phyloP scores from a whole-genome alignment of 441 rosid genomes.

The Mallotus japonicus region DNA sequence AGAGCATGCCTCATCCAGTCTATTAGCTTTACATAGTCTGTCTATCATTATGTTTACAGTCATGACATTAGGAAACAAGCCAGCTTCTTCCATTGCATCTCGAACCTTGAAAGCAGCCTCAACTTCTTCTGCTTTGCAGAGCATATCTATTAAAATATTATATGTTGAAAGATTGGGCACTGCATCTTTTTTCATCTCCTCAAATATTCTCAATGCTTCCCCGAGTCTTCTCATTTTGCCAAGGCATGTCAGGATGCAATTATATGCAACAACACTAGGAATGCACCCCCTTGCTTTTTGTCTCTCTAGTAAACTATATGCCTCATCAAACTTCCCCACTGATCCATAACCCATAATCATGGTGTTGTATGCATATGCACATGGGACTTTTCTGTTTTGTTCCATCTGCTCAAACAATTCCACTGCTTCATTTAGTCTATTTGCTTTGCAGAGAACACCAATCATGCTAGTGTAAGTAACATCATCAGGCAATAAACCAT shows the following conservation, averaged over 20 bases:
- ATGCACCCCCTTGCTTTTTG: constrained; percentile 87
- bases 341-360: constrained; percentile 97
- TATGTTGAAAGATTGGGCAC: constrained; percentile 70
- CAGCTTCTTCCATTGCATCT: constrained; percentile 82
- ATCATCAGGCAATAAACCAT: constrained; percentile 72
- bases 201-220: constrained; percentile 70
- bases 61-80: constrained; percentile 76
- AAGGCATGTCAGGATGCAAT: constrained; percentile 86
- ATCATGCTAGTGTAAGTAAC: constrained; percentile 93
- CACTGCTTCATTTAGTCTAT: constrained; percentile 74
- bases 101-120: constrained; percentile 64
- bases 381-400: constrained; percentile 61
- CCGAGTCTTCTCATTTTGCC: constrained; percentile 59
- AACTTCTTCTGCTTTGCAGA: constrained; percentile 71
- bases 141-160: constrained; percentile 76
- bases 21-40: constrained; percentile 82
- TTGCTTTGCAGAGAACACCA: constrained; percentile 78
- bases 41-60: constrained; percentile 93
- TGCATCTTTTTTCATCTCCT: constrained; percentile 85
- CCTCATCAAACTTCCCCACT: constrained; percentile 80
- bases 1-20: constrained; percentile 76
- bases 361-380: constrained; percentile 86
- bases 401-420: constrained; percentile 84
- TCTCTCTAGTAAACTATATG: constrained; percentile 72
- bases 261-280: constrained; percentile 83